phyloP scores from a whole-genome alignment of 495 filamentous ascomycete genomes.

The Xylaria flabelliformis region DNA sequence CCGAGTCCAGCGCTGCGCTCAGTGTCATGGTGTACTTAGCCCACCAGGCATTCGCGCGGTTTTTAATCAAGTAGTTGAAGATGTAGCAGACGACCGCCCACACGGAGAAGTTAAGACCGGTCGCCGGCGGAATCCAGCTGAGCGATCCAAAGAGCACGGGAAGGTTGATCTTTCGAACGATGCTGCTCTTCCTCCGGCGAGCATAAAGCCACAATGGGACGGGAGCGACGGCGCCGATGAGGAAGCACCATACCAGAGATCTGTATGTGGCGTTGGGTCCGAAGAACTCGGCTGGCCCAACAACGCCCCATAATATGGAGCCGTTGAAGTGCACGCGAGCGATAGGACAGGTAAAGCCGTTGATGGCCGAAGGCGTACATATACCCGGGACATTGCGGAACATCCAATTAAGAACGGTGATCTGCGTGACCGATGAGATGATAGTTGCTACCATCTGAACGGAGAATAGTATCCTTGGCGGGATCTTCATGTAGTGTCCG shows the following conservation, averaged over 20 bases:
- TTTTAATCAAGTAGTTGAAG: constrained; percentile 78
- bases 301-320: constrained; percentile 86
- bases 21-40: constrained; percentile 89
- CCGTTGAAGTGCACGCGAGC: constrained; percentile 91
- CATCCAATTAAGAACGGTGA: constrained; percentile 89
- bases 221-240: constrained; percentile 72
- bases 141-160: constrained; percentile 76
- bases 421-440: constrained; percentile 79
- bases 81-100: constrained; percentile 83
- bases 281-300: constrained; percentile 80
- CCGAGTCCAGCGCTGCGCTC: constrained; percentile 81
- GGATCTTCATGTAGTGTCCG: constrained; percentile 94
- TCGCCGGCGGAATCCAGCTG: constrained; percentile 84
- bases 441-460: constrained; percentile 84
- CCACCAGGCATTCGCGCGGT: constrained; percentile 75
- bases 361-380: constrained; percentile 77
- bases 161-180: constrained; percentile 71
- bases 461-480: constrained; percentile 76
- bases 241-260: constrained; percentile 76
- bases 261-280: constrained; percentile 74
- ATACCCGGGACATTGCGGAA: constrained; percentile 75
- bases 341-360: constrained; percentile 87
- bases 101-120: constrained; percentile 81
- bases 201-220: constrained; percentile 70
- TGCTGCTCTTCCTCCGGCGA: constrained; percentile 50